phyloP scores from a whole-genome alignment of 2,329 filamentous ascomycete species.

The Epicoccum nigrum region DNA sequence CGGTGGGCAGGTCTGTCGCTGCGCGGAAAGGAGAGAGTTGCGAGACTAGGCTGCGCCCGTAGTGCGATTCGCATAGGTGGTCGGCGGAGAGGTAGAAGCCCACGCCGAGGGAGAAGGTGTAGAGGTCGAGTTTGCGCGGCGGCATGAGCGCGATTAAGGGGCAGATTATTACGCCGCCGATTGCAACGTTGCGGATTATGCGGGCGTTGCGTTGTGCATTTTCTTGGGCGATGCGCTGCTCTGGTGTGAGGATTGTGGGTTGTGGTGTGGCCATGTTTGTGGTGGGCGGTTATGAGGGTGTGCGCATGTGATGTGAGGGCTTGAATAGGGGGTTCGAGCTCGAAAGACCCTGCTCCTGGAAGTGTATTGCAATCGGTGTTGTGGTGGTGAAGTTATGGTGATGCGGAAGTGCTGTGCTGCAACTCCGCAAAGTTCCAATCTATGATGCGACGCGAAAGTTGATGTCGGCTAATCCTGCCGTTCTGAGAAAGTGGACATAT shows the following conservation, averaged over 20 bases:
- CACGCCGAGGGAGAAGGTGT: conserved; percentile 61
- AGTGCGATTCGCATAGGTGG: conserved; percentile 53
- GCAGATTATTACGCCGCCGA: conserved; percentile 58
- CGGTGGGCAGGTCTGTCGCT: conserved; percentile 42
- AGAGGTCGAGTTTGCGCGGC: conserved; percentile 67
- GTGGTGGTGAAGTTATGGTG: conserved; percentile 7
- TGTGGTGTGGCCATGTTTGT: conserved; percentile 33
- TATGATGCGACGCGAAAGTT: conserved; percentile 36
- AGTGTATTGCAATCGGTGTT: not conserved
- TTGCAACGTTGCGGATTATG: conserved; percentile 53
- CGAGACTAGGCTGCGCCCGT: conserved; percentile 46
- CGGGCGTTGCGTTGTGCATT: conserved; percentile 37
- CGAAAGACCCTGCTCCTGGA: not conserved
- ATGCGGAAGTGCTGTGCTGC: conserved; percentile 12
- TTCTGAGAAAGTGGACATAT: not conserved
- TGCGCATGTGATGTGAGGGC: conserved; percentile 5
- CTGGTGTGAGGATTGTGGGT: conserved; percentile 38
- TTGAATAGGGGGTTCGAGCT: not conserved
- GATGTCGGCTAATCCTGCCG: conserved; percentile 39
- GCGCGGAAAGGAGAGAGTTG: conserved; percentile 31
- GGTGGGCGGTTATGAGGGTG: not conserved
- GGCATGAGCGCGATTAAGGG: conserved; percentile 63
- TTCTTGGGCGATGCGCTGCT: conserved; percentile 43
- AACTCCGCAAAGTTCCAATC: conserved; percentile 27
- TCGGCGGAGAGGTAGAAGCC: conserved; percentile 58